Conservation (phyloP, 768 basidiomycete species). For the Mycena belliarum region DNA sequence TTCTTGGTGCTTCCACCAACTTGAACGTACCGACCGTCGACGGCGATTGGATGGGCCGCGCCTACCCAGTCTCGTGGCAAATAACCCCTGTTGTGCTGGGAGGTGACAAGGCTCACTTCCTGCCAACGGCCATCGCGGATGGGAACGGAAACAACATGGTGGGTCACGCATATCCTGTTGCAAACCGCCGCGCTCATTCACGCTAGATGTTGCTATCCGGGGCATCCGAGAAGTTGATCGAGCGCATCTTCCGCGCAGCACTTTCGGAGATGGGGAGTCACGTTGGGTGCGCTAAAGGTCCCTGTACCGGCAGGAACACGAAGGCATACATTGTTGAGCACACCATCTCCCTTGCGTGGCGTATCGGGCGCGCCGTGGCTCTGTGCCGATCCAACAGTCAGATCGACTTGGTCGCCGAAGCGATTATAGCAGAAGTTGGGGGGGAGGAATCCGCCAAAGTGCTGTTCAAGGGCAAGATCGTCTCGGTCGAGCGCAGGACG, state of each 20-base stretch:
- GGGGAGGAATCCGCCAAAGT: conserved; percentile 34
- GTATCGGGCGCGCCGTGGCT: conserved; percentile 55
- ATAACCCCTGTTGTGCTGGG: conserved; percentile 21
- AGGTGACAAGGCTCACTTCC: conserved; percentile 27
- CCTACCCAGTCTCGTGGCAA: conserved; percentile 42
- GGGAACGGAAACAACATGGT: conserved; percentile 38
- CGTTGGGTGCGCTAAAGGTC: conserved; percentile 41
- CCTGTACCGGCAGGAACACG: conserved; percentile 33
- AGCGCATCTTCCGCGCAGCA: conserved; percentile 39
- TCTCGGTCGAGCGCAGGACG: conserved; percentile 42
- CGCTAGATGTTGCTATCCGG: conserved; percentile 38
- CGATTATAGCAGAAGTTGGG: conserved; percentile 38
- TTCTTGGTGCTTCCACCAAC: conserved; percentile 10
- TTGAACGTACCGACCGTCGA: conserved; percentile 30
- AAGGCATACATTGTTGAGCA: conserved; percentile 40
- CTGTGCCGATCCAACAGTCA: conserved; percentile 43
- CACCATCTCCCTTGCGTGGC: conserved; percentile 58
- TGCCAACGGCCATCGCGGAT: conserved; percentile 36
- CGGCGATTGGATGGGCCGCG: conserved; percentile 40
- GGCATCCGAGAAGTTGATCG: conserved; percentile 35
- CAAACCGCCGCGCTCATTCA: not conserved
- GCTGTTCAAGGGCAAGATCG: conserved; percentile 29
- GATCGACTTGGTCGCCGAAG: conserved; percentile 37
- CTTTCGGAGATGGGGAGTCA: conserved; percentile 47
- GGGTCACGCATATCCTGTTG: not conserved